Conservation (phyloP, 164 flowering plant genomes). For the Vitis riparia region DNA sequence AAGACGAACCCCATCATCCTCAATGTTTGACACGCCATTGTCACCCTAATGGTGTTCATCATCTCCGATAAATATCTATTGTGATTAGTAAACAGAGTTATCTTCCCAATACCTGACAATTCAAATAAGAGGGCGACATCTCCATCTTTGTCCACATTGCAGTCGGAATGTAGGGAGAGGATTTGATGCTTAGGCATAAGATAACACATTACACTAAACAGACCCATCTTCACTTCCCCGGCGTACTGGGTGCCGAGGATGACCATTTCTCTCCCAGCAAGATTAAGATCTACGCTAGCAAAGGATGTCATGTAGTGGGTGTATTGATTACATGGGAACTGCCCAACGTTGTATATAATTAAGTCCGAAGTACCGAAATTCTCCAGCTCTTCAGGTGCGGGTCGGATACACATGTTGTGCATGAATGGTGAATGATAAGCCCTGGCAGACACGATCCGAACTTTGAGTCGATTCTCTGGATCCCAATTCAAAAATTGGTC, state of each 20-base stretch:
- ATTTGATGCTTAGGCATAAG: conserved; percentile 59
- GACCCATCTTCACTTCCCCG: conserved; percentile 99
- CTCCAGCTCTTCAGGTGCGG: no score
- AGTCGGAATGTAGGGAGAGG: no score
- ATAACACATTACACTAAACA: conserved; percentile 95
- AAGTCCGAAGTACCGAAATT: conserved; percentile 61
- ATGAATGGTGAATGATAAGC: conserved; percentile 98
- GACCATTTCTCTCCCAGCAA: conserved; percentile 75
- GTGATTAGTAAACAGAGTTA: conserved; percentile 93
- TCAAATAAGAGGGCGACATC: conserved; percentile 17
- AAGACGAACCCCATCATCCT: conserved; percentile 51
- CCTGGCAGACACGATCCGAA: conserved; percentile 94
- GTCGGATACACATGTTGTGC: conserved; percentile 30
- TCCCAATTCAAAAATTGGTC: conserved; percentile 99
- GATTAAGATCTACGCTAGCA: conserved; percentile 66
- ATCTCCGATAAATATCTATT: conserved; percentile 87
- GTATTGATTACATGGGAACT: conserved; percentile 97
- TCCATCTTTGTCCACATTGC: no score
- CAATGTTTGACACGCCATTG: conserved; percentile 95
- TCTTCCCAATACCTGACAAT: conserved; percentile 88
- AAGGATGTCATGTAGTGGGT: conserved; percentile 99
- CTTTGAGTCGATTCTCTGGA: conserved; percentile 87
- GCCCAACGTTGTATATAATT: conserved; percentile 98
- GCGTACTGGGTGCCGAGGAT: conserved; percentile 99
- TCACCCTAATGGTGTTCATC: conserved; percentile 99